Evolutionary conservation across 169 alveolate genomes (phyloP).

Genomic region (Cryptosporidium andersoni): DNA sequence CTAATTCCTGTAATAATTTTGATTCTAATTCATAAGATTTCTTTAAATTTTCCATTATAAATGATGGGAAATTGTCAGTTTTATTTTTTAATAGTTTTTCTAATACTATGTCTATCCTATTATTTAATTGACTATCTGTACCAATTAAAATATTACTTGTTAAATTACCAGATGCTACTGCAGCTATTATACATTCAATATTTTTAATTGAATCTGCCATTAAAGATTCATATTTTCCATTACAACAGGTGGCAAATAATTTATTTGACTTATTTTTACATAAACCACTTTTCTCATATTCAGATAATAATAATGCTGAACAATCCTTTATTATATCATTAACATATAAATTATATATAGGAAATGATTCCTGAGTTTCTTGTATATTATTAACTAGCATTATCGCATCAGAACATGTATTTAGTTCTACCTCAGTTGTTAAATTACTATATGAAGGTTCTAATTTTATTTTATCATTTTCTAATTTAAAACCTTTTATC

Average conservation of each 20-base stretch:
- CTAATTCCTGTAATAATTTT: background rate
- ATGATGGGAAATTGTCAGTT: no score
- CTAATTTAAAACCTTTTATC: no score
- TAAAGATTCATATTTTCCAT: background rate
- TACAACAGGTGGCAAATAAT: background rate
- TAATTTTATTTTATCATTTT: no score
- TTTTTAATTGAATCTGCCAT: background rate
- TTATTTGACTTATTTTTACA: background rate
- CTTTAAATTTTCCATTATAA: background rate
- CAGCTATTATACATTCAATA: background rate
- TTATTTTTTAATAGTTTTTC: background rate
- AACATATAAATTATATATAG: background rate
- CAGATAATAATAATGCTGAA: background rate
- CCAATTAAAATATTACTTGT: background rate
- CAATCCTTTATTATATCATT: background rate
- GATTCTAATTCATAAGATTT: background rate
- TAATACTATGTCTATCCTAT: background rate
- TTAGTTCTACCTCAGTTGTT: background rate
- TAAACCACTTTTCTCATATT: background rate
- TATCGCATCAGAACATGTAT: background rate
- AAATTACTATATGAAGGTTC: background rate
- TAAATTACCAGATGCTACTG: conserved; percentile 3
- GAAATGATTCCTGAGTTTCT: background rate
- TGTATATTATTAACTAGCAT: background rate
- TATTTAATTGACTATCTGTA: background rate